phyloP scores from a whole-genome alignment of 1,139 yeast species.

The Candida dubliniensis region DNA sequence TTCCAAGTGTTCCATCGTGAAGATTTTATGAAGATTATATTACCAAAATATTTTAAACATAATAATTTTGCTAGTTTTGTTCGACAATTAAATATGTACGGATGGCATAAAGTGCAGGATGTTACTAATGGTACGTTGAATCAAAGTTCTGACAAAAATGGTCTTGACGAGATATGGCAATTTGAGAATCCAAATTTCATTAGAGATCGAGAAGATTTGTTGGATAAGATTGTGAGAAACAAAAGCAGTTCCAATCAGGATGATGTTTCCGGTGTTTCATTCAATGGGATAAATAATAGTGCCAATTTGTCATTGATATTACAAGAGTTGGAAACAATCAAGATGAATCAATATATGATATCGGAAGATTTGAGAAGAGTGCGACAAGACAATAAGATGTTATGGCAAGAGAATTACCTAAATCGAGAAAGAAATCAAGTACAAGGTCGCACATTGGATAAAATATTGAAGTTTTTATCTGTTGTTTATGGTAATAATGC shows the following conservation, averaged over 20 bases:
- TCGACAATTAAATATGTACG: constrained; percentile 94
- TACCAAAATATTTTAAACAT: constrained; percentile 92
- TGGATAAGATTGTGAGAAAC: constrained; percentile 66
- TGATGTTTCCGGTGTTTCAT: constrained; percentile 18
- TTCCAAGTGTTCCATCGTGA: constrained; percentile 86
- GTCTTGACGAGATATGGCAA: constrained; percentile 56
- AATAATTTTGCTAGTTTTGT: constrained; percentile 93
- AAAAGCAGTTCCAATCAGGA: constrained; percentile 40
- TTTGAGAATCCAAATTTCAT: constrained; percentile 81
- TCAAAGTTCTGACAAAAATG: constrained; percentile 48
- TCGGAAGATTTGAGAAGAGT: constrained; percentile 82
- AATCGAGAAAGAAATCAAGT: constrained; percentile 83
- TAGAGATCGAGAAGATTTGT: constrained; percentile 66
- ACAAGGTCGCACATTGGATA: constrained; percentile 86
- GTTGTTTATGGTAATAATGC: constrained; percentile 73
- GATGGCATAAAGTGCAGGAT: constrained; percentile 95
- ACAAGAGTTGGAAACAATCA: constrained; percentile 73
- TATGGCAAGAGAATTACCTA: constrained; percentile 86
- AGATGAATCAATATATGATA: constrained; percentile 74
- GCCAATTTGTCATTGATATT: constrained; percentile 58
- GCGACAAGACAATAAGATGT: constrained; percentile 79
- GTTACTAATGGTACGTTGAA: constrained; percentile 65
- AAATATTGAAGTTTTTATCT: constrained; percentile 83
- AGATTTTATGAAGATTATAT: constrained; percentile 75
- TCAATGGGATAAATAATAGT: constrained; percentile 14